These are phyloP conservation scores for Hypoxylon crocopeplum DNA, from an alignment of 495 filamentous ascomycete genomes.

Conservation along the genomic window DNA sequence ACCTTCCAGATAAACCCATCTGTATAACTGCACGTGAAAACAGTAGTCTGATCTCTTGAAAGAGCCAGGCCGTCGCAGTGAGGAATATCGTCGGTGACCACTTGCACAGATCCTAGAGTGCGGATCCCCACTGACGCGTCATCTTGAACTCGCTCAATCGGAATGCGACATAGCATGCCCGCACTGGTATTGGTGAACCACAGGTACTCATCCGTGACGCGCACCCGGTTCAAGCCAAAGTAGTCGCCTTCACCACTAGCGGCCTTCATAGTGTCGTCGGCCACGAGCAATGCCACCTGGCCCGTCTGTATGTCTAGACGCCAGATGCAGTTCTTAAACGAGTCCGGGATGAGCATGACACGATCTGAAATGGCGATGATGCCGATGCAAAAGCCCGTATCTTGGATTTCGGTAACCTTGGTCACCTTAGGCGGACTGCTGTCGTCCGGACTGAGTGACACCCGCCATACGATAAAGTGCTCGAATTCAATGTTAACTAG, in stretches of 20 bases:
- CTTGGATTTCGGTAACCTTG: conserved; percentile 19
- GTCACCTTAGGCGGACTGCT: conserved; percentile 30
- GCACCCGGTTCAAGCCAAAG: conserved; percentile 39
- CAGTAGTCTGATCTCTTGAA: conserved; percentile 28
- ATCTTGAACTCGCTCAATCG: conserved; percentile 27
- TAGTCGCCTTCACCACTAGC: conserved; percentile 21
- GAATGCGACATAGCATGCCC: conserved; percentile 37
- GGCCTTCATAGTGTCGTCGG: conserved; percentile 36
- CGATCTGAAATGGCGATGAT: conserved; percentile 30
- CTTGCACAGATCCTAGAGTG: conserved; percentile 29
- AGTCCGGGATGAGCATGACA: conserved; percentile 35
- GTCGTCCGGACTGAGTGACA: conserved; percentile 34
- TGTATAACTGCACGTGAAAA: conserved; percentile 40
- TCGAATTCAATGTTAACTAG: conserved; percentile 26
- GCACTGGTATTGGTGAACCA: conserved; percentile 43
- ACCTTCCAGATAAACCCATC: conserved; percentile 38
- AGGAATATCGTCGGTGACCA: conserved; percentile 28
- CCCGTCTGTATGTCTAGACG: conserved; percentile 36
- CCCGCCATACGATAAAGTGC: conserved; percentile 38
- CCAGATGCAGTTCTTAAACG: conserved; percentile 34
- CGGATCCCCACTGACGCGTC: conserved; percentile 31
- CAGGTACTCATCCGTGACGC: conserved; percentile 28
- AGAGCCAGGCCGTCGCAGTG: conserved; percentile 40
- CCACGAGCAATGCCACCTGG: conserved; percentile 14
- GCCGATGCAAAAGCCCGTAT: conserved; percentile 33